Base-by-base conservation (phyloP, 805 yeast genomes). In the Saccharomycopsis sp. region DNA sequence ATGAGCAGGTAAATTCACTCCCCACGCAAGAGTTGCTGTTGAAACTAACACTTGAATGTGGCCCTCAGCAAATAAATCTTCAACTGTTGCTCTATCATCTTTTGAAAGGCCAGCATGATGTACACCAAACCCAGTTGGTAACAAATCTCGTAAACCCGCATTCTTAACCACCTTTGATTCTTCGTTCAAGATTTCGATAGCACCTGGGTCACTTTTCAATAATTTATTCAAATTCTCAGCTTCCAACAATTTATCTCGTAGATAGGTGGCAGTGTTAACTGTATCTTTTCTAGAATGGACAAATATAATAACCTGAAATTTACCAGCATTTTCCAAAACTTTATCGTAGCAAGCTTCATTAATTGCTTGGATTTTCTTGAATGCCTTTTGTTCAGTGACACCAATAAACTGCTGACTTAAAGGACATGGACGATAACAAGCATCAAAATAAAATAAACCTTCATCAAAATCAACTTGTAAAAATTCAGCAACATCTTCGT, bases 261-360 rank as follows among this genome's bases (percentile, higher is more conserved):
- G 60, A 77, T 79, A 81, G 35, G 72, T 72, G 0, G 96, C 96
- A 0, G 96, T 84, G 53, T 83, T 80, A 48, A 71, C 77, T 0
- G 98, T 93, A 40, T 90, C 97, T 56, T 87, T 89, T 54, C 97
- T 70, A 0, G 96, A 88, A 59, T 93, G 97, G 5, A 90, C 97
- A 62, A 90, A 90, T 1, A 90, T 75, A 48, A 90, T 86, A 2
- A 85, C 75, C 60, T 90, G 97, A 54, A 84, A 82, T 26, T 77
- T 76, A 3, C 78, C 77, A 2, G 69, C 68, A 13, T 73, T 61
- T 49, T 87, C 93, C 24, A 75, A 54, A 3, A 87, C 74, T 53
- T 82, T 83, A 40, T 87, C 96, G 58, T 77, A 84, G 55, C 97
- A 88, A 0, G 90, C 94, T 44, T 85, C 93, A 59, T 89, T 85